Evolutionary conservation across 257 asterid genomes (phyloP).

Genomic region (Fraxinus cuspidata): DNA sequence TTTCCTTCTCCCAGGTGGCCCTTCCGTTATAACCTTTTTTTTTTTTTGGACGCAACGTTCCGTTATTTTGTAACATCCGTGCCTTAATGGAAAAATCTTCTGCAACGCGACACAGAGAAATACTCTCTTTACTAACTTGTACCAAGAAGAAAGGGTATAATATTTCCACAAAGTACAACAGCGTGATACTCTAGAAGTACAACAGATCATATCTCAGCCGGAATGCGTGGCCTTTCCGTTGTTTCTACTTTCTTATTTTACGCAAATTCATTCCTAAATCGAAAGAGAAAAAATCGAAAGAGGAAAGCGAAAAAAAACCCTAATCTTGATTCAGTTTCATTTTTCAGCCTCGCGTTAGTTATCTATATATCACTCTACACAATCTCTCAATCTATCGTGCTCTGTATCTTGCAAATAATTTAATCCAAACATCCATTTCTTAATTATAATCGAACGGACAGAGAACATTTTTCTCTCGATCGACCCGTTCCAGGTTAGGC

Average conservation of each 20-base stretch:
- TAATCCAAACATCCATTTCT: constrained; percentile 20
- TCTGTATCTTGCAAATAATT: constrained; percentile 12
- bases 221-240: neutral
- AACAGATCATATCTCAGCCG: neutral
- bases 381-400: constrained; percentile 7
- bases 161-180: neutral
- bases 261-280: constrained; percentile 1
- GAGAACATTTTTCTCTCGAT: constrained; percentile 2
- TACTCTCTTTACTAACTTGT: neutral
- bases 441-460: constrained; percentile 1
- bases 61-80: constrained; percentile 15
- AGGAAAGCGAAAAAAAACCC: constrained; percentile 21
- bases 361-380: constrained; percentile 2
- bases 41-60: neutral
- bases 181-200: neutral
- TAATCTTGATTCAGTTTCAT: constrained; percentile 30
- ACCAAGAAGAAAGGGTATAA: neutral
- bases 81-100: neutral
- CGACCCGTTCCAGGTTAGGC: constrained; percentile 29
- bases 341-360: constrained; percentile 34
- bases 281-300: neutral
- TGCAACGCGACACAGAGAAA: neutral
- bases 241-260: neutral
- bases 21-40: neutral
- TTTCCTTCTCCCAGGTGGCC: neutral